A percentile compares a stretch with the other conserved stretches of the same genome.
phyloP scores from a whole-genome alignment of 371 early-diverging fungal species.

The Rhizomucor miehei region DNA sequence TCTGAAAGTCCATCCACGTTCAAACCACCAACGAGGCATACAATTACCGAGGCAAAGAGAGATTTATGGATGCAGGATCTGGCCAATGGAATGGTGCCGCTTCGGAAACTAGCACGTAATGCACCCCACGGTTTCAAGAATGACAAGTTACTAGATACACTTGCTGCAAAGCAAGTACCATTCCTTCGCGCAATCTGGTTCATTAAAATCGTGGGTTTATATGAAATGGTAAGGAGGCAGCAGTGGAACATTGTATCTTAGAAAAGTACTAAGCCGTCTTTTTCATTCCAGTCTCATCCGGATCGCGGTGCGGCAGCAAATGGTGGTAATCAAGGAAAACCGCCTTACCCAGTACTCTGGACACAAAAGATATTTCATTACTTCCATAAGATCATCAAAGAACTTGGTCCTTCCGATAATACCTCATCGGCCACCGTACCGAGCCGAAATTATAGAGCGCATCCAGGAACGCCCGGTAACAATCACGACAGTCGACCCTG shows the following conservation, averaged over 20 bases:
- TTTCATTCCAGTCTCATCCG: not conserved
- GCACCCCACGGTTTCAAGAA: conserved; percentile 69
- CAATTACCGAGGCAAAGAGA: conserved; percentile 53
- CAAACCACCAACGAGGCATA: conserved; percentile 54
- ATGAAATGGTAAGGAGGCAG: conserved; percentile 51
- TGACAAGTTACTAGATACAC: conserved; percentile 59
- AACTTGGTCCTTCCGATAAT: conserved; percentile 36
- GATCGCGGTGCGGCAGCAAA: not conserved
- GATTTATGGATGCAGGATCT: conserved; percentile 63
- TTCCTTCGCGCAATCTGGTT: conserved; percentile 75
- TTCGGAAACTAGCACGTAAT: conserved; percentile 56
- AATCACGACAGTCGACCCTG: conserved; percentile 46
- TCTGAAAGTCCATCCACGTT: conserved; percentile 48
- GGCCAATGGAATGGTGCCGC: conserved; percentile 49
- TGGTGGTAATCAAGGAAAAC: too few relatives aligned
- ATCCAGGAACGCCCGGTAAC: conserved; percentile 18
- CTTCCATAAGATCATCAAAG: conserved; percentile 28
- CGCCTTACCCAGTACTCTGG: too few relatives aligned
- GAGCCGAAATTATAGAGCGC: conserved; percentile 20
- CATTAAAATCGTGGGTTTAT: conserved; percentile 63
- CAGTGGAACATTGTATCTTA: not conserved
- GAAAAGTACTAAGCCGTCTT: not conserved
- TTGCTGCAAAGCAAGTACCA: conserved; percentile 62
- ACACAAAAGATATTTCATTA: too few relatives aligned
- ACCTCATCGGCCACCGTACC: conserved; percentile 20